A percentile compares a stretch with the other conserved stretches of the same genome.
Evolutionary conservation across 768 basidiomycete species (phyloP).

Genomic region (Lepiota venenata): DNA sequence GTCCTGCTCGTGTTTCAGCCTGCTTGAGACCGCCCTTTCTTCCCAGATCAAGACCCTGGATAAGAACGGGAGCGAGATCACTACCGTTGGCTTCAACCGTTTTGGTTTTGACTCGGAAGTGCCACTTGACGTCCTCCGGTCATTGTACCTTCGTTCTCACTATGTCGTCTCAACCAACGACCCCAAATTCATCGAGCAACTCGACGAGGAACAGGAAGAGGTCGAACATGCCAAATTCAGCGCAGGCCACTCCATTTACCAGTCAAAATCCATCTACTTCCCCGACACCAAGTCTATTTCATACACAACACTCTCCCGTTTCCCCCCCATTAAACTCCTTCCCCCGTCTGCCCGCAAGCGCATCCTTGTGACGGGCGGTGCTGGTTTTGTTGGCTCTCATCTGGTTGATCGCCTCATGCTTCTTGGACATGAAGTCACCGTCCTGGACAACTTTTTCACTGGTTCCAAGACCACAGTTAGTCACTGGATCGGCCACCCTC

Average conservation of each 20-base stretch:
- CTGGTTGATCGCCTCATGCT: constrained; percentile 97
- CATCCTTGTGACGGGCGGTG: constrained; percentile 93
- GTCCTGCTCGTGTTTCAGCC: constrained; percentile 10
- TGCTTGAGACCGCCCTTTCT: constrained; percentile 11
- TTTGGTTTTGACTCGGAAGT: constrained; percentile 93
- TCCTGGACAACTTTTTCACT: constrained; percentile 98
- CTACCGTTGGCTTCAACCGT: constrained; percentile 74
- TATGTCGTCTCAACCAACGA: constrained; percentile 51
- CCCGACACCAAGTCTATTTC: constrained; percentile 80
- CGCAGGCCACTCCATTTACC: constrained; percentile 49
- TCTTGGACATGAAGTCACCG: constrained; percentile 95
- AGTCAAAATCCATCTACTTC: constrained; percentile 85
- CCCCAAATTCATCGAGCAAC: constrained; percentile 26
- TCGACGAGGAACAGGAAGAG: constrained; percentile 38
- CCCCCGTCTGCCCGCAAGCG: constrained; percentile 78
- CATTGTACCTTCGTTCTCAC: constrained; percentile 85
- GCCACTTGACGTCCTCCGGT: constrained; percentile 72
- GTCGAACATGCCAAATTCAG: constrained; percentile 52
- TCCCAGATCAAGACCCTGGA: constrained; percentile 62
- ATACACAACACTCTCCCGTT: constrained; percentile 88
- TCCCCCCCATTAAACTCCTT: constrained; percentile 90
- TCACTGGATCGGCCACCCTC: constrained; percentile 97
- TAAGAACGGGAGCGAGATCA: constrained; percentile 73
- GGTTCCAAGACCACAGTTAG: constrained; percentile 96
- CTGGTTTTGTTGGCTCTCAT: constrained; percentile 99